Conservation (phyloP, 371 early-diverging fungal species). For the Lichtheimia corymbifera region DNA sequence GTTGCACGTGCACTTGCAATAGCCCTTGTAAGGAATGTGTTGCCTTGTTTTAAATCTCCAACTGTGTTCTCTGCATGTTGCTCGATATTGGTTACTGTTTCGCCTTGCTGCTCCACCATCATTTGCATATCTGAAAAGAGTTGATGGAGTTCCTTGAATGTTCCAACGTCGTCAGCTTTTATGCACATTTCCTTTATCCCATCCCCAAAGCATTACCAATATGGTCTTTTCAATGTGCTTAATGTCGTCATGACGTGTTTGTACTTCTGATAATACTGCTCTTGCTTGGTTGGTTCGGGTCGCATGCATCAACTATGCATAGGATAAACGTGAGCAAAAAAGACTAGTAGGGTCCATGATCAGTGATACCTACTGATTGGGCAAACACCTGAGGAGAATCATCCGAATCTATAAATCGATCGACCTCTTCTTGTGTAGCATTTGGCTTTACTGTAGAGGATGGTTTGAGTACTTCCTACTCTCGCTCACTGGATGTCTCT, state of each 20-base stretch:
- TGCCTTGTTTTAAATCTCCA: constrained; percentile 65
- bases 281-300: constrained; percentile 74
- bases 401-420: constrained; percentile 67
- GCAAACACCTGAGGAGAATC: constrained; percentile 76
- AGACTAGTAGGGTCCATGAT: not conserved
- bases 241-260: constrained; percentile 79
- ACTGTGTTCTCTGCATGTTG: constrained; percentile 60
- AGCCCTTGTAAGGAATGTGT: constrained; percentile 65
- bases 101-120: constrained; percentile 77
- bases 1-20: constrained; percentile 65
- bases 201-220: constrained; percentile 47
- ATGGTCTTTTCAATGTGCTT: constrained; percentile 78
- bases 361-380: constrained; percentile 56
- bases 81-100: constrained; percentile 68
- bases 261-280: constrained; percentile 74
- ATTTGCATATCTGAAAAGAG: constrained; percentile 73
- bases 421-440: constrained; percentile 76
- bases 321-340: not conserved
- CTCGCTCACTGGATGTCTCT: not conserved
- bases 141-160: constrained; percentile 20
- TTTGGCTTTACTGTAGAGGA: constrained; percentile 67
- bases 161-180: constrained; percentile 21
- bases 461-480: not conserved
- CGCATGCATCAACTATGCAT: constrained; percentile 60
- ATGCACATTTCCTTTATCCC: constrained; percentile 55